Conservation (phyloP, 192 early-diverging fungal genomes). For the Geranomyces michiganensis region DNA sequence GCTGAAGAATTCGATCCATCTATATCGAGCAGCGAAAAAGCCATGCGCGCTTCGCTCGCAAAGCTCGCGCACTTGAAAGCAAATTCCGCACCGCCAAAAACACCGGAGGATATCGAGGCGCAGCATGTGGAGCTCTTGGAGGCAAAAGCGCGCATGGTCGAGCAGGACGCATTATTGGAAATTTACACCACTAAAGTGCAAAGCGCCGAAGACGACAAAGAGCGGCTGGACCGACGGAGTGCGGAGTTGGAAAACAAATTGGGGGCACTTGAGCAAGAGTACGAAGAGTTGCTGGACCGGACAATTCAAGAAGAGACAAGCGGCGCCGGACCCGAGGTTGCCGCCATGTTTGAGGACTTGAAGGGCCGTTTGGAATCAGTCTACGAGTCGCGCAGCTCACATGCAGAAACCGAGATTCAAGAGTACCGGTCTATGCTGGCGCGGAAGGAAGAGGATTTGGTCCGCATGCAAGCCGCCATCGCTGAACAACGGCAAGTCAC, state of each 20-base stretch:
- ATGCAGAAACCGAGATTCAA: slow-evolving; percentile 69
- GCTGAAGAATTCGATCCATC: slow-evolving; percentile 80
- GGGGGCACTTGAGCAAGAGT: slow-evolving; percentile 73
- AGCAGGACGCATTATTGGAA: slow-evolving; percentile 67
- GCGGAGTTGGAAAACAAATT: slow-evolving; percentile 73
- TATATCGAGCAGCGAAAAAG: slow-evolving; percentile 75
- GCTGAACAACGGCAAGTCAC: slow-evolving; percentile 60
- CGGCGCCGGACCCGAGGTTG: slow-evolving; percentile 47
- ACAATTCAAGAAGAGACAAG: slow-evolving; percentile 73
- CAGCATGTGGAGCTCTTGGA: slow-evolving; percentile 75
- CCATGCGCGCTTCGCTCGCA: slow-evolving; percentile 68
- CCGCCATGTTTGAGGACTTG: slow-evolving; percentile 60
- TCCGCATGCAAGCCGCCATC: slow-evolving; percentile 37
- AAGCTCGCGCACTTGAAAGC: slow-evolving; percentile 69
- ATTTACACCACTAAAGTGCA: slow-evolving; percentile 40
- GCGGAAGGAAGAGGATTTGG: slow-evolving; percentile 55
- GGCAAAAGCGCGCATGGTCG: slow-evolving; percentile 61
- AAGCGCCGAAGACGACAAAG: slow-evolving; percentile 57
- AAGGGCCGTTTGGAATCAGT: slow-evolving; percentile 40
- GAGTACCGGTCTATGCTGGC: slow-evolving; percentile 70
- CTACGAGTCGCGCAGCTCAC: slow-evolving; percentile 12
- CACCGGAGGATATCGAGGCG: slow-evolving; percentile 65
- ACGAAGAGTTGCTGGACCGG: slow-evolving; percentile 76
- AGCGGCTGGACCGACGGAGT: slow-evolving; percentile 56
- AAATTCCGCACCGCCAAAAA: slow-evolving; percentile 45